These are phyloP conservation scores for Fagus sylvatica DNA, from an alignment of 306 rosid species.

Conservation along the genomic window DNA sequence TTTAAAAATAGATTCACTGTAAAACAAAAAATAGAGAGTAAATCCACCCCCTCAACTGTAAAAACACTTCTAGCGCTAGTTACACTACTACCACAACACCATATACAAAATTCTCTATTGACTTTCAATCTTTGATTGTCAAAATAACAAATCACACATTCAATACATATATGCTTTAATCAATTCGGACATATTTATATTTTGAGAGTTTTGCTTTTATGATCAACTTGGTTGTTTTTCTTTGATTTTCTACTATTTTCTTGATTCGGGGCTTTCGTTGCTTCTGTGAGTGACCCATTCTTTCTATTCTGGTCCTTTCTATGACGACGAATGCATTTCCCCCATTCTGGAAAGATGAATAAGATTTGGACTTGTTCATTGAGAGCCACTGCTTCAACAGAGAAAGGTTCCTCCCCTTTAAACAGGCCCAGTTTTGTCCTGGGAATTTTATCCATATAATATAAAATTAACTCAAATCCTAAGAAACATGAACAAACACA, in stretches of 20 bases:
- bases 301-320: constrained; percentile 36
- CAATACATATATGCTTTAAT: neutral
- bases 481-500: too few species aligned
- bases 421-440: constrained; percentile 68
- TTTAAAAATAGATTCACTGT: too few species aligned
- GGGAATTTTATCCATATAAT: constrained; percentile 68
- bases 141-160: neutral
- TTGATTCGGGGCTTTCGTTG: constrained; percentile 22
- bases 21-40: too few species aligned
- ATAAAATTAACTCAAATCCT: too few species aligned
- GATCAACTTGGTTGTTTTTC: constrained; percentile 34
- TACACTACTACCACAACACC: neutral
- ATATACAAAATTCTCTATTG: neutral
- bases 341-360: constrained; percentile 83
- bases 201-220: constrained; percentile 60
- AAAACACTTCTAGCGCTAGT: too few species aligned
- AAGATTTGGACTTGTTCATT: constrained; percentile 42
- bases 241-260: constrained; percentile 44
- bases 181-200: constrained; percentile 9
- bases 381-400: constrained; percentile 82
- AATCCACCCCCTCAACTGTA: too few species aligned
- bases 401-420: constrained; percentile 44
- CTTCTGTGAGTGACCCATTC: constrained; percentile 26
- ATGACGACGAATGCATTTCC: constrained; percentile 84
- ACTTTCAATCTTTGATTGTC: neutral